Evolutionary conservation across 2,329 filamentous ascomycete species (phyloP).

Genomic region (Alternaria conjuncta): DNA sequence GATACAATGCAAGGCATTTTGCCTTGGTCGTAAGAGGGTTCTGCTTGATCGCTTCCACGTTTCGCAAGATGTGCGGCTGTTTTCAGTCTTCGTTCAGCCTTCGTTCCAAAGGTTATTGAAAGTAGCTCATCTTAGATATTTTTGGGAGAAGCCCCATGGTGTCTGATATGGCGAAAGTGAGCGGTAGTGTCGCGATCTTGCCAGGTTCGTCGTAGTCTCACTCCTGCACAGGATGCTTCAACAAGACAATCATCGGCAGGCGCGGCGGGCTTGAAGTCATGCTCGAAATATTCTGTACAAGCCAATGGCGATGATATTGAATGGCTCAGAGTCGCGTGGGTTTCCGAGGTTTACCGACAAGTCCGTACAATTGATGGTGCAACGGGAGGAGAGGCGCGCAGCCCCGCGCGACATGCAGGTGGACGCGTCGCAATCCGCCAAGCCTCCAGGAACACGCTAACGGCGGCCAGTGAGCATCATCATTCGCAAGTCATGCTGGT

Average conservation of each 20-base stretch:
- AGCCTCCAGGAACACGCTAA: background rate
- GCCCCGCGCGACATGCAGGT: background rate
- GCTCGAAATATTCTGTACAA: background rate
- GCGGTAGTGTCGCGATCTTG: background rate
- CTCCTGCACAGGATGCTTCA: background rate
- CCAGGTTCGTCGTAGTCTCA: background rate
- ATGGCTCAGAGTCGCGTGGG: background rate
- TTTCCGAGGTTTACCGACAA: background rate
- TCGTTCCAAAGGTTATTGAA: background rate
- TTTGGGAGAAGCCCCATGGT: background rate
- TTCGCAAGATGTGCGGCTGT: background rate
- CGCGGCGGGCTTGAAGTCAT: background rate
- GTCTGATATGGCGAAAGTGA: background rate
- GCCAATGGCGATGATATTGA: background rate
- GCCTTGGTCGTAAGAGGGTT: background rate
- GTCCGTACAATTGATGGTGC: background rate
- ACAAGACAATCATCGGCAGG: background rate
- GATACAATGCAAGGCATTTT: background rate
- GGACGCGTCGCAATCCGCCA: background rate
- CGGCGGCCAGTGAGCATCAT: background rate
- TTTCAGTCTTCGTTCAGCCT: background rate
- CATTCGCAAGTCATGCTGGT: background rate
- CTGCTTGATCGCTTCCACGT: background rate
- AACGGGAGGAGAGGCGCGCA: background rate
- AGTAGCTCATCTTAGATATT: background rate